Evolutionary conservation across 1,284 basidiomycete species (phyloP), one percentile per base, ranked within the genome.

Genomic region (Ganoderma resinaceum): DNA sequence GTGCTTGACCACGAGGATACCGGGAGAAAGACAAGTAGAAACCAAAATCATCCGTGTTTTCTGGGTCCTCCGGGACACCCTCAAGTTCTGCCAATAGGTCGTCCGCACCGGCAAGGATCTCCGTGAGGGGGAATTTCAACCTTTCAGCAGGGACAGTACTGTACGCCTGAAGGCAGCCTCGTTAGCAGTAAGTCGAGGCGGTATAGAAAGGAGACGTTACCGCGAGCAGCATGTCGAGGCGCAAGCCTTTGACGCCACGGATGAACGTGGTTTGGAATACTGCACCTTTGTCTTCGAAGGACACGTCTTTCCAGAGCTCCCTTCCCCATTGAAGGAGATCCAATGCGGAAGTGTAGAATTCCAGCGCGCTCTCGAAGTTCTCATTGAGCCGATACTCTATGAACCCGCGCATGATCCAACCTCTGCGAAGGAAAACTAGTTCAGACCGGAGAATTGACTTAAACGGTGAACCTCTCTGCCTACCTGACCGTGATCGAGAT

Each of bases 311-410:
- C 82, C 82, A 84, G 11, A 69, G 63, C 23, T 75, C 70, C 23
- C 75, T 69, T 23, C 84, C 84, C 83, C 83, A 84, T 57, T 80
- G 76, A 8, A 85, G 76, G 40, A 85, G 67, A 31, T 81, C 78
- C 16, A 83, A 55, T 0, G 79, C 79, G 26, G 76, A 75, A 5
- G 73, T 74, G 46, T 68, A 73, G 46, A 66, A 72, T 46, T 75
- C 67, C 3, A 75, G 40, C 9, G 70, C 70, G 12, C 62, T 58
- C 16, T 63, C 66, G n/a, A 42, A 23, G 33, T 68, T 67, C 31
- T 64, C 18, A 11, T 43, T 38, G 14, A 74, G 18, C 12, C 40
- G 57, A 7, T 61, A 69, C 20, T 80, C 76, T 9, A 82, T 42
- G 63, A 81, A 81, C 0, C 77, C 83, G 23, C 65, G 65, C 38